Evolutionary conservation across 768 basidiomycete genomes (phyloP), one percentile per base, ranked within the genome.

Genomic region (Pleurotus cornucopiae): DNA sequence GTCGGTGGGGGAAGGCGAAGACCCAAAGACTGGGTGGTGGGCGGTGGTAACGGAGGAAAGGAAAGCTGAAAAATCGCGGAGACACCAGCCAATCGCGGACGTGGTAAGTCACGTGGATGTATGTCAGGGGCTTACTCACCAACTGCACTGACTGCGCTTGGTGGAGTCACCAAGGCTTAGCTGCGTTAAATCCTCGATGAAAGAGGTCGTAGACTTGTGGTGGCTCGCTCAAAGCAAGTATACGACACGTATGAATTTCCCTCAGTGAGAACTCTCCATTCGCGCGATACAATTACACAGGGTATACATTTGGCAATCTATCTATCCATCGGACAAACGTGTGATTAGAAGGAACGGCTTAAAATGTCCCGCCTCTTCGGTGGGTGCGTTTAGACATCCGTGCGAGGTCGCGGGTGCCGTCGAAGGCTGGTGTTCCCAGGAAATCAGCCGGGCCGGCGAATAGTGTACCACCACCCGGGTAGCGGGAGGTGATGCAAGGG

Each of bases 1-100:
- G 26, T 43, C 53, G 56, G 47, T 38, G 55, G 54, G 52, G 57
- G 47, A 38, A 16, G 54, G 54, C 25, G 23, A 34, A 46, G 18
- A 39, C 37, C 51, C 21, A 30, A 37, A 40, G 25, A 20, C 30
- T 45, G 38, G 49, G 39, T 46, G 56, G 57, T 34, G 44, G 46
- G 51, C 51, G 51, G 51, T 53, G 39, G 38, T 53, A 53, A 53
- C 51, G 51, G 51, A 53, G 51, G 14, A 53, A 53, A 41, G 39
- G 41, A 44, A 49, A 37, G 34, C 51, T 53, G 39, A 53, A 53
- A 49, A 53, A 43, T 53, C 51, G 51, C 51, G 51, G 38, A 53
- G 39, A 38, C 51, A 16, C 21, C 38, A 25, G 23, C 51, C 51
- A 53, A 53, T 53, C 37, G 51, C 51, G 51, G 21, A 39, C 39